phyloP scores from a whole-genome alignment of 441 rosid genomes.

The Adansonia madagascariensis region DNA sequence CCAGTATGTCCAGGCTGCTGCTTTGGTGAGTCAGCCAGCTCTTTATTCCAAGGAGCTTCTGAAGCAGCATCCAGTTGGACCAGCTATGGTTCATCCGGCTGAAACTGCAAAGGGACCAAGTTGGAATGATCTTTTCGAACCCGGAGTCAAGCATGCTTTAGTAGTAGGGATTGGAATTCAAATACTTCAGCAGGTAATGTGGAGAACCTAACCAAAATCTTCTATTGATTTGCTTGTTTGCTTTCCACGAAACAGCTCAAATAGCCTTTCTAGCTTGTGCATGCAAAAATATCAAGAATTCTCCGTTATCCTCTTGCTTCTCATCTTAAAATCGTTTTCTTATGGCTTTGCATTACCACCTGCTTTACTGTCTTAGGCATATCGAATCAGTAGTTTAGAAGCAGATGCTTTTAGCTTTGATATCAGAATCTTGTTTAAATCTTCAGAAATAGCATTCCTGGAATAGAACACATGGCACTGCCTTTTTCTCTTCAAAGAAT shows the following conservation, averaged over 20 bases:
- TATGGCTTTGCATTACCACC: not conserved
- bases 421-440: not conserved
- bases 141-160: conserved; percentile 91
- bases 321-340: conserved; percentile 3
- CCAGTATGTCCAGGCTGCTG: conserved; percentile 80
- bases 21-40: conserved; percentile 91
- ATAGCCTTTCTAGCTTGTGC: not conserved
- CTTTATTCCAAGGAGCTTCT: conserved; percentile 75
- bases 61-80: conserved; percentile 71
- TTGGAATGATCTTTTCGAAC: conserved; percentile 87
- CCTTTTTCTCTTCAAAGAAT: not conserved
- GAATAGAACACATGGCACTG: not conserved
- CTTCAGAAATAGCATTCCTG: not conserved
- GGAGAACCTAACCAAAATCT: not conserved
- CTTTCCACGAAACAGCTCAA: not conserved
- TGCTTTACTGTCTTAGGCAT: not conserved
- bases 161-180: conserved; percentile 87
- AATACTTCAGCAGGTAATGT: conserved; percentile 87
- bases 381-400: not conserved
- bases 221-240: not conserved
- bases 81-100: conserved; percentile 91
- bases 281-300: conserved; percentile 14
- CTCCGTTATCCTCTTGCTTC: conserved; percentile 16
- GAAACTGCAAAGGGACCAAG: conserved; percentile 62
- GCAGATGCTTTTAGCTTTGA: no score